A percentile compares a stretch with the other conserved stretches of the same genome.
These are phyloP conservation scores for Periconia digitata DNA, from an alignment of 2,329 filamentous ascomycete species.

Conservation along the genomic window DNA sequence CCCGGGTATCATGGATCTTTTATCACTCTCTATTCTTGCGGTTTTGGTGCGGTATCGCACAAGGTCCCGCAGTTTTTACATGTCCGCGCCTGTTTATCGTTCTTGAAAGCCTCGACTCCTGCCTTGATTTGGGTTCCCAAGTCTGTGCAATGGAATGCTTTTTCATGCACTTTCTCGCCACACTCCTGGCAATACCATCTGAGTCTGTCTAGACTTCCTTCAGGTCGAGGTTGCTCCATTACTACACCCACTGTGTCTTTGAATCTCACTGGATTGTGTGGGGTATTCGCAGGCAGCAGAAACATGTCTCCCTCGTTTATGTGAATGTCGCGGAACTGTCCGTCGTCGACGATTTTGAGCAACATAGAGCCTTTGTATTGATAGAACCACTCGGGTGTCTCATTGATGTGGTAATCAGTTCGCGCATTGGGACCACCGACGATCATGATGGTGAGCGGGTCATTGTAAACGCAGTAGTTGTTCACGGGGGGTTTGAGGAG, in stretches of 20 bases:
- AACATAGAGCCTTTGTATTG: conserved; percentile 93
- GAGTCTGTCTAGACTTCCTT: conserved; percentile 72
- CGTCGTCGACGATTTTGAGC: conserved; percentile 80
- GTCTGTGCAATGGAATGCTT: conserved; percentile 83
- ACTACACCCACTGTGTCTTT: conserved; percentile 92
- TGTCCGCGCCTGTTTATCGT: conserved; percentile 67
- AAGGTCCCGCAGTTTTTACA: conserved; percentile 77
- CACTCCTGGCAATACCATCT: conserved; percentile 87
- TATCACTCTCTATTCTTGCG: conserved; percentile 20
- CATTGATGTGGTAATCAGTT: conserved; percentile 98
- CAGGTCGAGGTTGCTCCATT: conserved; percentile 79
- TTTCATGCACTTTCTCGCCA: conserved; percentile 76
- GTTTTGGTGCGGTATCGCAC: conserved; percentile 67
- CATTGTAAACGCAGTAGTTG: conserved; percentile 95
- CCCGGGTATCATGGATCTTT: too few species aligned
- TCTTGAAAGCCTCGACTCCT: conserved; percentile 80
- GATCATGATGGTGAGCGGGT: conserved; percentile 83
- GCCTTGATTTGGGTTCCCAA: conserved; percentile 93
- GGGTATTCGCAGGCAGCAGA: conserved; percentile 88
- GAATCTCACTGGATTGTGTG: conserved; percentile 93
- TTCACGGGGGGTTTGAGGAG: conserved; percentile 92
- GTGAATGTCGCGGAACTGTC: conserved; percentile 76
- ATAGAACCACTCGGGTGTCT: conserved; percentile 97
- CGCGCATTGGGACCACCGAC: conserved; percentile 95
- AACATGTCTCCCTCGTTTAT: conserved; percentile 95